Base-by-base conservation (phyloP, 2,329 filamentous ascomycete genomes). In the Neurospora crassa region DNA sequence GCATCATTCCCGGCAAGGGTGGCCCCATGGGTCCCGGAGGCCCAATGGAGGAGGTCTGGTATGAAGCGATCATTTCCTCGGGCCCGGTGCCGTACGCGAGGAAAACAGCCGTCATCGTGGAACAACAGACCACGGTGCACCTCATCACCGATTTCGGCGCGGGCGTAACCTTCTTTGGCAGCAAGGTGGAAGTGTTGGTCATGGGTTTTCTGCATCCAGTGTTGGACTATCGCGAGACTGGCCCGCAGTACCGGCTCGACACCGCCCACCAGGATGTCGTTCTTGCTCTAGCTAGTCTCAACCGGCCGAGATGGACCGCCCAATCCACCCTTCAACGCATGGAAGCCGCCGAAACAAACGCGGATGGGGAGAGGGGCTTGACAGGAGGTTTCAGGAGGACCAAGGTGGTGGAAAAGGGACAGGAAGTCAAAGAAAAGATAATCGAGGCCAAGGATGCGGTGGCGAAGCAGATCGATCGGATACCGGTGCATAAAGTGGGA, bases 171-270 rank as follows among this genome's bases (percentile, higher is more conserved):
- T 84, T 89, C 68, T 78, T 83, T 53, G 80, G 81, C 5, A 75
- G 80, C 0, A 82, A 80, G 63, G 70, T 92, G 2, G 83, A 86
- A 40, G 77, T 91, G 5, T 78, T 89, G 1, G 76, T 91, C 3
- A 88, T 92, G 86, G 89, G 87, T 0, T 89, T 86, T 43, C 76
- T 92, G 1, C 86, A 86, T 40, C 79, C 82, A 0, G 76, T 81
- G 12, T 73, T 75, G 2, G 70, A 70, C 1, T 71, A 69, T 1
- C 40, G 18, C 3, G 71, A 71, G 16, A 70, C 71, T 2, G 67
- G 74, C 5, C 67, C 71, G 5, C 77, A 79, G 1, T 76, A 79
- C 0, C 69, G 78, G 0, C 40, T 80, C 2, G 77, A 78, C 3
- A 74, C 80, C 10, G 78, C 82, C 40, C 77, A 77, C 0, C 77